These are phyloP conservation scores for Nyctanthes arbortristis DNA, from an alignment of 257 asterid species.

Conservation along the genomic window DNA sequence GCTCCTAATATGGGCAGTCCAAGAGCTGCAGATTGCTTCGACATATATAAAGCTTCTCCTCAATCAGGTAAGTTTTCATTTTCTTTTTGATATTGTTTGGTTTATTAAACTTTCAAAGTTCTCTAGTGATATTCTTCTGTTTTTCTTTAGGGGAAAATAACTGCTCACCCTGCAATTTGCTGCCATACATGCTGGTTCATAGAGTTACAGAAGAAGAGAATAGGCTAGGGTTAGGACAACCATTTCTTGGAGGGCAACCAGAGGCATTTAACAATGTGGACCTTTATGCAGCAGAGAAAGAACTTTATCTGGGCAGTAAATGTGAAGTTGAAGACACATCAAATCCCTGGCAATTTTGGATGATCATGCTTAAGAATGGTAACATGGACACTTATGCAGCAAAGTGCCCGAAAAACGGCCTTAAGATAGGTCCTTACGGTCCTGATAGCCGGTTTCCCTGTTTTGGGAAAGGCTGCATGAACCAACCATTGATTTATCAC, in stretches of 20 bases:
- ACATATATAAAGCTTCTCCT: conserved; percentile 26
- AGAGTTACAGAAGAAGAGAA: conserved; percentile 60
- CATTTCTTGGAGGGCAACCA: conserved; percentile 43
- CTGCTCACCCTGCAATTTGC: conserved; percentile 47
- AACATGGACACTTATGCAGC: conserved; percentile 84
- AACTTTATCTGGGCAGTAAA: conserved; percentile 61
- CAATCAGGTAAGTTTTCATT: conserved; percentile 24
- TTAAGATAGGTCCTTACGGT: conserved; percentile 47
- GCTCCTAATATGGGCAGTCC: conserved; percentile 58
- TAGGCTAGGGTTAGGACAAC: conserved; percentile 57
- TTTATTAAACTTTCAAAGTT: not conserved
- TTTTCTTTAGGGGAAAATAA: conserved; percentile 25
- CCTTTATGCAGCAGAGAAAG: conserved; percentile 66
- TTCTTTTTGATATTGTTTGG: not conserved
- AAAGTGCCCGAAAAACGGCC: conserved; percentile 69
- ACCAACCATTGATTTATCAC: conserved; percentile 71
- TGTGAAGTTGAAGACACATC: conserved; percentile 69
- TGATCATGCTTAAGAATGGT: conserved; percentile 86
- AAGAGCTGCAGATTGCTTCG: conserved; percentile 48
- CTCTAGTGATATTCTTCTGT: not conserved
- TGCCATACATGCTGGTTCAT: conserved; percentile 48
- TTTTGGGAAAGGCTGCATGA: conserved; percentile 82
- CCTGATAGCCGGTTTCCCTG: conserved; percentile 63
- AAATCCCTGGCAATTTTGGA: conserved; percentile 90
- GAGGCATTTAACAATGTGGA: conserved; percentile 43